A percentile compares a stretch with the other conserved stretches of the same genome.
Evolutionary conservation across 1,139 yeast genomes (phyloP).

Genomic region (Geotrichum histeridarum): DNA sequence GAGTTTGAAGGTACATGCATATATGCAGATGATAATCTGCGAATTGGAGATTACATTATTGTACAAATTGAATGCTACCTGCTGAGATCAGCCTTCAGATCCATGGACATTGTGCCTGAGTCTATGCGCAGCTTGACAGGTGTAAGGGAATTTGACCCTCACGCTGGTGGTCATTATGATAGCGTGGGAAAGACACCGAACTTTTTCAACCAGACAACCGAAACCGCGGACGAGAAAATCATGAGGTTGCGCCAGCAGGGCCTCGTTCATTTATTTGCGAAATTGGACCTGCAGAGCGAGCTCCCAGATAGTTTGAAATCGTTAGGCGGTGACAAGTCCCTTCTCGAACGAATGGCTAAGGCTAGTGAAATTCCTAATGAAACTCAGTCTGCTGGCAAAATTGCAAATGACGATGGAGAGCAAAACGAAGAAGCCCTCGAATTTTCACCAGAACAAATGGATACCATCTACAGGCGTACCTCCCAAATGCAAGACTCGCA

Average conservation of each 20-base stretch:
- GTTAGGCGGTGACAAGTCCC: conserved; percentile 24
- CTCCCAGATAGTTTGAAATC: conserved; percentile 26
- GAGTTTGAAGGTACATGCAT: conserved; percentile 56
- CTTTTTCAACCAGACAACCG: conserved; percentile 37
- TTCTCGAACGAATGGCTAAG: conserved; percentile 22
- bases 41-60: conserved; percentile 68
- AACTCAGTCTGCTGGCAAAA: conserved; percentile 23
- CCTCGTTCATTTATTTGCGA: conserved; percentile 52
- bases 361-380: conserved; percentile 33
- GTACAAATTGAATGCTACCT: conserved; percentile 61
- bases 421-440: conserved; percentile 40
- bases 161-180: conserved; percentile 5
- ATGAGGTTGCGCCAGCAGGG: conserved; percentile 55
- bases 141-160: conserved; percentile 1
- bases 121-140: background rate
- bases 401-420: conserved; percentile 22
- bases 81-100: conserved; percentile 48
- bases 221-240: conserved; percentile 52
- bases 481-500: conserved; percentile 40
- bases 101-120: conserved; percentile 21
- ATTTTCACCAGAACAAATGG: conserved; percentile 66
- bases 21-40: conserved; percentile 52
- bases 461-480: conserved; percentile 65
- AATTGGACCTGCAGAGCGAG: conserved; percentile 38
- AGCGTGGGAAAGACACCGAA: background rate